Conservation (phyloP, 768 basidiomycete genomes). For the Ramaria sp. region DNA sequence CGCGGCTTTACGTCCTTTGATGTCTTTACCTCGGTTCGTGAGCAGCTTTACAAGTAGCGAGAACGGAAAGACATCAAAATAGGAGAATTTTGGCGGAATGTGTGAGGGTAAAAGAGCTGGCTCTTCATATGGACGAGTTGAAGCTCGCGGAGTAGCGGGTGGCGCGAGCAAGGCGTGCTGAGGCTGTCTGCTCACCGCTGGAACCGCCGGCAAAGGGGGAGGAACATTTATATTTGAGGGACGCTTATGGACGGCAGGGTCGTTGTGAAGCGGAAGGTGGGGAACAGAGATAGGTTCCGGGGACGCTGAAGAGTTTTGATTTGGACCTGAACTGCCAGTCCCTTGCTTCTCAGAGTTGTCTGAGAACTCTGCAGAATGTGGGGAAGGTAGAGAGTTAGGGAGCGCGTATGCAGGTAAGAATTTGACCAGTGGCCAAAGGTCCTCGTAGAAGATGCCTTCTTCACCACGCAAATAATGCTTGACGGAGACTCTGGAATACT, state of each 20-base stretch:
- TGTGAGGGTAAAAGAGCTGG: slow-evolving; percentile 38
- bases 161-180: not conserved
- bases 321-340: not conserved
- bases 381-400: slow-evolving; percentile 11
- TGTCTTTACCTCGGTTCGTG: slow-evolving; percentile 33
- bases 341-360: not conserved
- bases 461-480: slow-evolving; percentile 62
- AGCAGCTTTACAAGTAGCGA: slow-evolving; percentile 42
- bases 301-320: not conserved
- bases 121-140: slow-evolving; percentile 27
- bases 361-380: not conserved
- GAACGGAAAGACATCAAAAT: slow-evolving; percentile 63
- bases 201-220: not conserved
- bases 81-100: slow-evolving; percentile 46
- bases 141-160: not conserved
- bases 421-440: slow-evolving; percentile 60
- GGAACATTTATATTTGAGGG: not conserved
- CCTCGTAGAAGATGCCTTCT: slow-evolving; percentile 28
- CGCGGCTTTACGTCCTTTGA: slow-evolving; percentile 56
- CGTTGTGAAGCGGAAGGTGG: slow-evolving; percentile 27
- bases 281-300: slow-evolving; percentile 32
- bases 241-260: not conserved
- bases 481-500: slow-evolving; percentile 32
- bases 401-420: slow-evolving; percentile 43
- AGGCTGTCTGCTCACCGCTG: not conserved